phyloP scores from a whole-genome alignment of 2,329 filamentous ascomycete genomes.

The Trichoderma endophyticum region DNA sequence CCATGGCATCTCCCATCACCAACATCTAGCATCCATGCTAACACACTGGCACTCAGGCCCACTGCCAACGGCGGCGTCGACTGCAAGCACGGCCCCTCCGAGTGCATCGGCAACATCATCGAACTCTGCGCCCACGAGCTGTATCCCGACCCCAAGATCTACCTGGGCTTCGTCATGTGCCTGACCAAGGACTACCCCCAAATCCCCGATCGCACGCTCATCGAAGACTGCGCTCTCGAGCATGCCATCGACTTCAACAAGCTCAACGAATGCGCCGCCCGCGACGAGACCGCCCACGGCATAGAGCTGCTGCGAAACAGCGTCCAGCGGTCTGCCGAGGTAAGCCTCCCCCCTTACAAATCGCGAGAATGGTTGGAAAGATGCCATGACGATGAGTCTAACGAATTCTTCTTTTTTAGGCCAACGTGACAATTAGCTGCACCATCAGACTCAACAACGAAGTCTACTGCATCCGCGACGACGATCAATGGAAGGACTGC shows the following conservation, averaged over 20 bases:
- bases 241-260: constrained; percentile 80
- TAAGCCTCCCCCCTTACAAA: constrained; percentile 33
- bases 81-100: constrained; percentile 84
- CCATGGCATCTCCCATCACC: not conserved
- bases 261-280: constrained; percentile 77
- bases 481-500: constrained; percentile 76
- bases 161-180: constrained; percentile 92
- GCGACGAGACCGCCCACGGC: constrained; percentile 70
- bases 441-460: constrained; percentile 76
- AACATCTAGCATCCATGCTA: not conserved
- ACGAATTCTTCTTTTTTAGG: constrained; percentile 34
- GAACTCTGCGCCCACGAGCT: constrained; percentile 84
- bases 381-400: not conserved
- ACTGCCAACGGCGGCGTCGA: constrained; percentile 77
- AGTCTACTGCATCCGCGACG: constrained; percentile 81
- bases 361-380: not conserved
- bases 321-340: constrained; percentile 59
- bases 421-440: constrained; percentile 68
- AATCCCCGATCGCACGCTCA: constrained; percentile 74
- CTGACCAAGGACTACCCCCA: constrained; percentile 69
- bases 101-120: constrained; percentile 91
- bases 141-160: constrained; percentile 81
- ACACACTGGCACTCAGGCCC: constrained; percentile 43
- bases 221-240: constrained; percentile 86
- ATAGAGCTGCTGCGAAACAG: constrained; percentile 65